Evolutionary conservation across 768 basidiomycete genomes (phyloP), one percentile per base, ranked within the genome.

Genomic region (Kwoniella newhampshirensis): DNA sequence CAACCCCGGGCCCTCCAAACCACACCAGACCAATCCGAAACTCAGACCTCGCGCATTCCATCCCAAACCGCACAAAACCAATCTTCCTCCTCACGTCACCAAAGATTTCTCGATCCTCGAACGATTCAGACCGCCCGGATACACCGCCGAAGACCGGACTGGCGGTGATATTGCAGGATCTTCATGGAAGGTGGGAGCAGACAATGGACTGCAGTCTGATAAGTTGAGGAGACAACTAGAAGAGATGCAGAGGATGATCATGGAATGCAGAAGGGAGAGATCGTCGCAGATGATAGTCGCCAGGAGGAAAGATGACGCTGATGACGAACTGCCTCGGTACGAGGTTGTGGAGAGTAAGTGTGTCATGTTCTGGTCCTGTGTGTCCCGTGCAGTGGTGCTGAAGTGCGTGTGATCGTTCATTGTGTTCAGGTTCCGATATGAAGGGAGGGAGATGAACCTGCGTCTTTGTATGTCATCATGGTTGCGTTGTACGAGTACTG

Each of bases 191-290:
- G n/a, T 18, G 15, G 46, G 23, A 28, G 26, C 21, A 27, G 37
- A 43, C n/a, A n/a, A n/a, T n/a, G n/a, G n/a, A 6, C 21, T 43
- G 9, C 54, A 41, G 20, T 56, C 54, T 12, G 46, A 48, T 21
- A 48, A 20, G n/a, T 13, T 56, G n/a, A 26, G 54, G 23, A 36
- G 54, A 41, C 44, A 56, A 26, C 26, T 56, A 23, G 44, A 47
- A 4, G 54, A 49, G 47, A 48, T 56, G 25, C 39, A 56, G 17
- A 26, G 37, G 43, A 9, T 27, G 32, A 32, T 32, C 13, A 32
- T 6, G 32, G 32, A 32, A 32, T 6, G 32, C 7, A 32, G 32
- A 13, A 32, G 7, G 32, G 54, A 47, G 54, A 15, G 30, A 20
- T n/a, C n/a, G n/a, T n/a, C n/a, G n/a, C n/a, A n/a, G n/a, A 21